Percentiles rank a stretch among this genome's conserved stretches.
These are phyloP conservation scores for Berkeleyomyces basicola DNA, from an alignment of 2,329 filamentous ascomycete species.

Conservation along the genomic window DNA sequence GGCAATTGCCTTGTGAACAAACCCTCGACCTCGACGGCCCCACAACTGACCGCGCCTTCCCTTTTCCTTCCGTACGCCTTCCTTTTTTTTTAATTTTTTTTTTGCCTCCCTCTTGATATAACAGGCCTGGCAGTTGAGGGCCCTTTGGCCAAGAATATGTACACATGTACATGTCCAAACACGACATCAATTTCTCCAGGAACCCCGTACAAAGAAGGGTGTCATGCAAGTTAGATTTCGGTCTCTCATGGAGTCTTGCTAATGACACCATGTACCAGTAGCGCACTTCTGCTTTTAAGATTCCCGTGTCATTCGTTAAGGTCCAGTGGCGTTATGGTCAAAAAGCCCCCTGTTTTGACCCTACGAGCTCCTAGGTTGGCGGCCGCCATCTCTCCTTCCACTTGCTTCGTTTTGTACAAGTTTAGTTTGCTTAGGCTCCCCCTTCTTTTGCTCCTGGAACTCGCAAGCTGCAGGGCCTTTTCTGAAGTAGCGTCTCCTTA, in stretches of 20 bases:
- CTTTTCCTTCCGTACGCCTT: background rate
- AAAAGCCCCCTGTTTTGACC: no score
- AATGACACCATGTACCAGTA: background rate
- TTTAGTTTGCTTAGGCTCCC: background rate
- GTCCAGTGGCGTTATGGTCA: no score
- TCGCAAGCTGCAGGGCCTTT: background rate
- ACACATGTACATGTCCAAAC: background rate
- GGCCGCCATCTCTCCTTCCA: background rate
- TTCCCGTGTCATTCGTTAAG: no score
- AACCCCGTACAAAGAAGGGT: background rate
- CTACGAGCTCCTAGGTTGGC: background rate
- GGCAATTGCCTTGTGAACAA: background rate
- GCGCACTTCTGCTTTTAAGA: no score
- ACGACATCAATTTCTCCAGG: background rate
- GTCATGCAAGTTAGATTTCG: background rate
- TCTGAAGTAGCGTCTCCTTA: background rate
- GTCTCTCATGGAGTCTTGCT: background rate
- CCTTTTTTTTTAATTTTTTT: background rate
- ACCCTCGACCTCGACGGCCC: background rate
- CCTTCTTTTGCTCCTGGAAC: background rate
- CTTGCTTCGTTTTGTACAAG: background rate
- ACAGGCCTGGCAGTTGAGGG: background rate
- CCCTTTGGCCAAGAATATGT: background rate
- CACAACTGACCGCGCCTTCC: background rate
- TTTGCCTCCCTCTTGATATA: background rate